Conservation (phyloP, 1,139 yeast genomes). For the Yamadazyma dendronema region DNA sequence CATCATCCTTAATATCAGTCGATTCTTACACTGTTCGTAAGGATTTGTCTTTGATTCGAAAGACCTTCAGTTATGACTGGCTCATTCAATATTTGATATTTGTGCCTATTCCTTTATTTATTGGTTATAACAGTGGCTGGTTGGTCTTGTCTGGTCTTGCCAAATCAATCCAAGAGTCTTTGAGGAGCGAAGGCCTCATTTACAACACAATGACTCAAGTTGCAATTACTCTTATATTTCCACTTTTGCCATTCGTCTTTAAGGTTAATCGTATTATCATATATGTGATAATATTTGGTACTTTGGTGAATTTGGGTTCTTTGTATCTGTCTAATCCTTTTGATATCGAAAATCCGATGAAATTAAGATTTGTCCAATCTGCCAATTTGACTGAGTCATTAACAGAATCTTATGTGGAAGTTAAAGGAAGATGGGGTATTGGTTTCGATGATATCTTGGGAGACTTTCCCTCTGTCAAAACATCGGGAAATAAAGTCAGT, state of each 20-base stretch:
- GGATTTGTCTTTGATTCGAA: conserved; percentile 22
- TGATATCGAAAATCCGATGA: conserved; percentile 59
- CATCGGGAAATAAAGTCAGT: conserved; percentile 22
- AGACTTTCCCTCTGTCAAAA: conserved; percentile 66
- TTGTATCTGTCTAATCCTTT: conserved; percentile 50
- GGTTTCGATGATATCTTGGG: conserved; percentile 35
- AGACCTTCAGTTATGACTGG: conserved; percentile 73
- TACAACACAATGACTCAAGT: conserved; percentile 38
- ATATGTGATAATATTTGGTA: conserved; percentile 27
- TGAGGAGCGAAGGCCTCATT: conserved; percentile 44
- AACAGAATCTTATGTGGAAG: conserved; percentile 38
- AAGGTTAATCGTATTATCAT: conserved; percentile 58
- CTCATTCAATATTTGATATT: conserved; percentile 64
- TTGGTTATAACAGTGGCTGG: conserved; percentile 51
- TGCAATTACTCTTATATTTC: conserved; percentile 46
- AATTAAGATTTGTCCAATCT: conserved; percentile 63
- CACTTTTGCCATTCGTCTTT: conserved; percentile 70
- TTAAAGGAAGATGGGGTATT: conserved; percentile 54
- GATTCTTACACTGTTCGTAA: conserved; percentile 16
- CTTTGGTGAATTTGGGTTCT: conserved; percentile 35
- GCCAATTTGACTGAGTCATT: conserved; percentile 40
- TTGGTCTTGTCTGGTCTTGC: conserved; percentile 61
- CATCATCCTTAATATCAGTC: conserved; percentile 17
- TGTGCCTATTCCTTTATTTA: conserved; percentile 62
- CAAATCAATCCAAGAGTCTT: conserved; percentile 70